Percentiles rank a stretch among this genome's conserved stretches.
phyloP scores from a whole-genome alignment of 2,329 filamentous ascomycete genomes.

The Alternaria dauci region DNA sequence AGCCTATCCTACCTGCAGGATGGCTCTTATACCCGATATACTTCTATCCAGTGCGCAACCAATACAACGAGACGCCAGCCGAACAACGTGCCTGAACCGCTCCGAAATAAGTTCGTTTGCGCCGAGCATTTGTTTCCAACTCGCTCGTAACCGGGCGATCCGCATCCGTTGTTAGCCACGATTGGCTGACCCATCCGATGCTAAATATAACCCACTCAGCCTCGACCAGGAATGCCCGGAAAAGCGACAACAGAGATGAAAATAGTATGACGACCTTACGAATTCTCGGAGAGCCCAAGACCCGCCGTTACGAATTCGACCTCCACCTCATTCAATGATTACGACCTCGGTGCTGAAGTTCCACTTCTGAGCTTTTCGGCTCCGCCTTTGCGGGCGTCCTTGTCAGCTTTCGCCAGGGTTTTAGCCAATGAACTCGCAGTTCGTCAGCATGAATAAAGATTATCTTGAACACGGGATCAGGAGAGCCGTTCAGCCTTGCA shows the following conservation, averaged over 20 bases:
- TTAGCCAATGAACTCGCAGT: constrained; percentile 10
- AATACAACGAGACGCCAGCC: neutral
- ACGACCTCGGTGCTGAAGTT: constrained; percentile 5
- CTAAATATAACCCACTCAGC: constrained; percentile 35
- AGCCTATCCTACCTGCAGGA: neutral
- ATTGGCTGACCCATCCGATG: constrained; percentile 16
- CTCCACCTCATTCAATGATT: neutral
- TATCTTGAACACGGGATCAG: constrained; percentile 10
- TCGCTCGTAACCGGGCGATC: constrained; percentile 13
- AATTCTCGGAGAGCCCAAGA: neutral
- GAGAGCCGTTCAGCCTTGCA: constrained; percentile 16
- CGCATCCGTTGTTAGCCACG: constrained; percentile 15
- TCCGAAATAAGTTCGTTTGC: neutral
- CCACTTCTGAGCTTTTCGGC: constrained; percentile 14
- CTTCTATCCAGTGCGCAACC: neutral
- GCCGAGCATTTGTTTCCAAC: neutral
- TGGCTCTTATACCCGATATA: neutral
- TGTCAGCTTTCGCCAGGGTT: constrained; percentile 1
- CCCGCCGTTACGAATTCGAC: neutral
- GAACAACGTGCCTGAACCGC: neutral
- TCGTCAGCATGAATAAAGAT: constrained; percentile 18
- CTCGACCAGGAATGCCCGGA: constrained; percentile 22
- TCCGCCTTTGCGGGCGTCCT: constrained; percentile 5
- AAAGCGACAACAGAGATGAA: constrained; percentile 6
- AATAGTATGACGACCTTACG: constrained; percentile 1